Percentiles rank a stretch among this genome's conserved stretches.
Evolutionary conservation across 2,329 filamentous ascomycete genomes (phyloP).

Genomic region (Pseudogymnoascus sp.): DNA sequence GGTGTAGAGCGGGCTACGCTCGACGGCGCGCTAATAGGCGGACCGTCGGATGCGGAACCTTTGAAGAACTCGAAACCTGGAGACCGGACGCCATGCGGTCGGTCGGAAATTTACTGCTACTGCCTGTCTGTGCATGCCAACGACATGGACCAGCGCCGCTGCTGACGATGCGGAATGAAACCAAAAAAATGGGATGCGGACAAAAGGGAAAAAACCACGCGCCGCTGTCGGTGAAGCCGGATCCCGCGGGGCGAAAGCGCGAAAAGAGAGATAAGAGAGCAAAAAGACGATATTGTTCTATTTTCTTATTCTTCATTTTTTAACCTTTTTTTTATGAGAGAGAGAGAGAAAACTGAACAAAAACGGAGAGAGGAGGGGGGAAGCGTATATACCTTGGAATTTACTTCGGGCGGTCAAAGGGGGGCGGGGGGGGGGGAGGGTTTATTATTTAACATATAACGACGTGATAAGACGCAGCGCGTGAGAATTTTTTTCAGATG

Average conservation of each 20-base stretch:
- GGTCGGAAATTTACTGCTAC: not conserved
- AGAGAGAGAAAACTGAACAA: not conserved
- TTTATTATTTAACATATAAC: constrained; percentile 2
- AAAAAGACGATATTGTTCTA: not conserved
- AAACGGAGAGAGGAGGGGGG: not conserved
- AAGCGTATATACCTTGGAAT: constrained; percentile 1
- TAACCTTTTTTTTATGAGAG: too few species aligned
- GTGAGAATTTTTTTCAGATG: not conserved
- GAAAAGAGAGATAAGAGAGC: not conserved
- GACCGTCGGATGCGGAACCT: not conserved
- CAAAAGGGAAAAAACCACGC: not conserved
- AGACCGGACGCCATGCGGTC: too few species aligned
- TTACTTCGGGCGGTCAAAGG: not conserved
- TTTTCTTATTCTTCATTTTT: too few species aligned
- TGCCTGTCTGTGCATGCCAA: not conserved
- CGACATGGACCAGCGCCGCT: not conserved
- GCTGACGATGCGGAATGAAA: not conserved
- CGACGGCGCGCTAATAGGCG: not conserved
- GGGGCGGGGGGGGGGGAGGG: not conserved
- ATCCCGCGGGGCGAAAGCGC: too few species aligned
- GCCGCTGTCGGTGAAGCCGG: too few species aligned
- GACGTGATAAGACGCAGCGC: not conserved
- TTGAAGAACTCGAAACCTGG: not conserved
- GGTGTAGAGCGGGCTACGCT: not conserved
- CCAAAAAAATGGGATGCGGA: not conserved